Percentiles rank a stretch among this genome's conserved stretches.
Conservation (phyloP, 495 filamentous ascomycete species). For the Penicillium parvum region DNA sequence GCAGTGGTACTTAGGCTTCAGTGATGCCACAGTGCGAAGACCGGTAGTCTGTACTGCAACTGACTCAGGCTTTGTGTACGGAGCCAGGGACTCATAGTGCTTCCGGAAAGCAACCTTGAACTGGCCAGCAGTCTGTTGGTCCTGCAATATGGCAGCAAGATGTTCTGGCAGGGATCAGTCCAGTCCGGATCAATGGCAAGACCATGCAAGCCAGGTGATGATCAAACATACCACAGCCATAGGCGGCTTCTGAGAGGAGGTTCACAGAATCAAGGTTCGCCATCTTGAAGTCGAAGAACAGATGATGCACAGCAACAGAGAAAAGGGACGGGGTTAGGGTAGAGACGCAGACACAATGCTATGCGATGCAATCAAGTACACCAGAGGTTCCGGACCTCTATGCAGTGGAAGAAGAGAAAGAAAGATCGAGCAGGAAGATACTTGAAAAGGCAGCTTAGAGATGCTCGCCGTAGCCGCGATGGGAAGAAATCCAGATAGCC, state of each 20-base stretch:
- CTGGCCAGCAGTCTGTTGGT: slow-evolving; percentile 28
- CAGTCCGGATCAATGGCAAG: background rate
- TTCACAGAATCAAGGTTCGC: slow-evolving; percentile 34
- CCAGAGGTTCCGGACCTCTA: slow-evolving; percentile 3
- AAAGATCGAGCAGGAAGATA: background rate
- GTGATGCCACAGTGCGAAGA: slow-evolving; percentile 21
- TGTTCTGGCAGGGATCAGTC: slow-evolving; percentile 34
- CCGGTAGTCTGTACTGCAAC: slow-evolving; percentile 22
- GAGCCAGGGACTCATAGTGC: slow-evolving; percentile 28
- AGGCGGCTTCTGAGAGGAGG: slow-evolving; percentile 41
- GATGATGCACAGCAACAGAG: slow-evolving; percentile 1
- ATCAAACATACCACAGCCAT: slow-evolving; percentile 43
- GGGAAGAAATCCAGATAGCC: slow-evolving; percentile 12
- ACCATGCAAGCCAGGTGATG: background rate
- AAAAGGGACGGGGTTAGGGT: slow-evolving; percentile 5
- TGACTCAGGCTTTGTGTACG: slow-evolving; percentile 23
- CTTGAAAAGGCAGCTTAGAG: background rate
- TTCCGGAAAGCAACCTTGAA: slow-evolving; percentile 40
- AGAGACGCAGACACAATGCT: background rate
- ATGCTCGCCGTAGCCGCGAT: background rate
- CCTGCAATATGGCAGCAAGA: slow-evolving; percentile 33
- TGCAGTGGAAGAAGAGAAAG: slow-evolving; percentile 1
- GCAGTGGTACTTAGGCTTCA: slow-evolving; percentile 43
- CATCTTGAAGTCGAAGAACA: slow-evolving; percentile 18
- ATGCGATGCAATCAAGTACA: background rate